Percentiles rank a stretch among this genome's conserved stretches.
These are phyloP conservation scores for Lepidium didymum DNA, from an alignment of 345 rosid species.

Conservation along the genomic window DNA sequence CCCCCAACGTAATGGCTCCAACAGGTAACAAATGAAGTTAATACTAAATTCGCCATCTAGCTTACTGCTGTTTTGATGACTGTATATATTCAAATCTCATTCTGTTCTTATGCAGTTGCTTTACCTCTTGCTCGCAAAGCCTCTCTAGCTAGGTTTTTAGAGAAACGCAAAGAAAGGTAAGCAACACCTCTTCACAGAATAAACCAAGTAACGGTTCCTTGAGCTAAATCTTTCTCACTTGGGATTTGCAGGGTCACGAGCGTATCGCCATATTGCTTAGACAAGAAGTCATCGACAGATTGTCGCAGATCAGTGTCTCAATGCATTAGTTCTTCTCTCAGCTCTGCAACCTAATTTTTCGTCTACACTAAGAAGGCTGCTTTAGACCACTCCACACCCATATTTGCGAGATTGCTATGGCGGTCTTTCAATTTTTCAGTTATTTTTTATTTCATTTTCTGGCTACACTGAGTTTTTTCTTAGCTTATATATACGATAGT, in stretches of 20 bases:
- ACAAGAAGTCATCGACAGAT: conserved; percentile 25
- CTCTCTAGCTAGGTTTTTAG: conserved; percentile 75
- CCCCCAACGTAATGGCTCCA: conserved; percentile 30
- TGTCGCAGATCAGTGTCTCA: conserved; percentile 26
- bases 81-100: neutral
- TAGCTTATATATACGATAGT: conserved; percentile 23
- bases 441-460: neutral
- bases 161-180: conserved; percentile 82
- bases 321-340: conserved; percentile 30
- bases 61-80: neutral
- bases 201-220: conserved; percentile 5
- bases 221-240: neutral
- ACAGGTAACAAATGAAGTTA: conserved; percentile 32
- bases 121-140: conserved; percentile 82
- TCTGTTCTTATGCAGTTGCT: conserved; percentile 34
- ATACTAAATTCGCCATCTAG: neutral
- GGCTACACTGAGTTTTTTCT: conserved; percentile 4
- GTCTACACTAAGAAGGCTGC: conserved; percentile 8
- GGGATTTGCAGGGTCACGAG: conserved; percentile 35
- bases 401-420: conserved; percentile 11
- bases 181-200: neutral
- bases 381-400: conserved; percentile 3
- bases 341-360: conserved; percentile 28
- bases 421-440: neutral
- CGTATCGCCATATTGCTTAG: conserved; percentile 38